These are phyloP conservation scores for Monosporascus sp. DNA, from an alignment of 2,329 filamentous ascomycete genomes.

Conservation along the genomic window DNA sequence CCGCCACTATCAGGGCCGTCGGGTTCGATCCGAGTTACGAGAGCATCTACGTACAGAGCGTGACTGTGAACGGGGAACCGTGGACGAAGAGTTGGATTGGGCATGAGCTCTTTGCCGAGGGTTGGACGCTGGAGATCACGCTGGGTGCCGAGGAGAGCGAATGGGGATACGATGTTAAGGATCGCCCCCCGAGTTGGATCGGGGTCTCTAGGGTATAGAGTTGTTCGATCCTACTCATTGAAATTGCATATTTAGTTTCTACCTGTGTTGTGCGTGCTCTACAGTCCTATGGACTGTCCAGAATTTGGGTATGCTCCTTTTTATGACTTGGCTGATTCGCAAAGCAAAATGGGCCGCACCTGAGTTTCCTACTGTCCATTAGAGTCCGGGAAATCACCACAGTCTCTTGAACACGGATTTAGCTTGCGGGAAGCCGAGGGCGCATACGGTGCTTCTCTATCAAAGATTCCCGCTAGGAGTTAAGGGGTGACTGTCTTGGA, in stretches of 20 bases:
- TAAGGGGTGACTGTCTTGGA: too few relatives aligned
- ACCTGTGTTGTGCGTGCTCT: too few relatives aligned
- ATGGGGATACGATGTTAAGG: constrained; percentile 60
- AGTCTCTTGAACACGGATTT: too few relatives aligned
- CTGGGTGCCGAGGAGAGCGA: constrained; percentile 53
- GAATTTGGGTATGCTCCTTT: too few relatives aligned
- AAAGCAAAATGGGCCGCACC: too few relatives aligned
- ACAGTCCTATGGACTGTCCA: too few relatives aligned
- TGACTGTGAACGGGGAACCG: constrained; percentile 45
- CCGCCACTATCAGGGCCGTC: constrained; percentile 47
- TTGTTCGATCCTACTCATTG: not conserved
- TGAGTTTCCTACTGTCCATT: too few relatives aligned
- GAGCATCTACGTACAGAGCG: constrained; percentile 53
- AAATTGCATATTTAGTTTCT: not conserved
- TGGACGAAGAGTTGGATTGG: constrained; percentile 56
- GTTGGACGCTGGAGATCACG: constrained; percentile 51
- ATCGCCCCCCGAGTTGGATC: constrained; percentile 25
- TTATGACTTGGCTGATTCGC: too few relatives aligned
- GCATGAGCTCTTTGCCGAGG: constrained; percentile 54
- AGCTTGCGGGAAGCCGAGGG: too few relatives aligned
- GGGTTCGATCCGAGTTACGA: constrained; percentile 52
- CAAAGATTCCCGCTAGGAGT: too few relatives aligned
- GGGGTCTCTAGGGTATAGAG: not conserved
- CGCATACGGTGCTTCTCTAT: too few relatives aligned
- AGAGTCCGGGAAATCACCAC: too few relatives aligned